These are phyloP conservation scores for Pythium coloratum DNA, from an alignment of 352 stramenopile genomes.

Conservation along the genomic window DNA sequence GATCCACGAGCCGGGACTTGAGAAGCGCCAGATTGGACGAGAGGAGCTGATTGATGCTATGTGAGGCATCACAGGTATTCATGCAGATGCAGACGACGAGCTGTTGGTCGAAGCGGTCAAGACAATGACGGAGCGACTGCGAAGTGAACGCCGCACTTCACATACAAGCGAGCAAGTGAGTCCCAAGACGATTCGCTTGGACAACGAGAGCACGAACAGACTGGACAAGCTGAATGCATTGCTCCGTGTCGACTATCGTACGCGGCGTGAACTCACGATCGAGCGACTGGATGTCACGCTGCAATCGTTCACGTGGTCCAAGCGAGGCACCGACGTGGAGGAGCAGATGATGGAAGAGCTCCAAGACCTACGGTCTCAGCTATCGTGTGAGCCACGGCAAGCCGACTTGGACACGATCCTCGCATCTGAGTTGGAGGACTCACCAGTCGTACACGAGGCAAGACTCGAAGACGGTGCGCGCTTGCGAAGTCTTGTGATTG, in stretches of 20 bases:
- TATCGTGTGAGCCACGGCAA: background rate
- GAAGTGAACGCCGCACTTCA: background rate
- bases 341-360: background rate
- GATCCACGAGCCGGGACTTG: background rate
- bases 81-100: background rate
- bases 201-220: background rate
- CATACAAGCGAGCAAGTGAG: background rate
- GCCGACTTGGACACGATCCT: background rate
- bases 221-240: background rate
- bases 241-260: background rate
- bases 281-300: slow-evolving; percentile 1
- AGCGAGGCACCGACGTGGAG: background rate
- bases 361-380: background rate
- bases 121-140: background rate
- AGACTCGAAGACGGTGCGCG: background rate
- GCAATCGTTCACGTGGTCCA: background rate
- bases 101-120: background rate
- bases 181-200: background rate
- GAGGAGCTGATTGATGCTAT: background rate
- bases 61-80: background rate
- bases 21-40: background rate
- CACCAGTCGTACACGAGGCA: background rate
- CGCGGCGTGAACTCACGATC: background rate
- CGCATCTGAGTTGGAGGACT: background rate
- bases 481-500: background rate